These are phyloP conservation scores for Olyra latifolia DNA, from an alignment of 176 grass and related monocot species.

Conservation along the genomic window DNA sequence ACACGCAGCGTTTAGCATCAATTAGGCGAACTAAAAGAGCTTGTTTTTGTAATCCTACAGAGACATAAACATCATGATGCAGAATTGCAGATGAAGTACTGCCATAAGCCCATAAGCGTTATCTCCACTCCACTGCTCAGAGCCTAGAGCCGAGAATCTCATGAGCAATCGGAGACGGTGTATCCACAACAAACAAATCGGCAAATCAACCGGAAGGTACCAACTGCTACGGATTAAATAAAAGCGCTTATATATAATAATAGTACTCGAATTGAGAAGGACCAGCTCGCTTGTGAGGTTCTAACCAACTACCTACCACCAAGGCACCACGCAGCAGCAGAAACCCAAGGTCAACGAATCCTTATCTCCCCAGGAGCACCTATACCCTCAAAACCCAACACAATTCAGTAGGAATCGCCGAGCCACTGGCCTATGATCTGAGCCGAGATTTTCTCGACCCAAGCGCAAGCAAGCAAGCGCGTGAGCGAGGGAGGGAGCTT, in stretches of 20 bases:
- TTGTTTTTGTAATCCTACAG: neutral
- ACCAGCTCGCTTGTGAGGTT: neutral
- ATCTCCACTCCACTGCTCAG: neutral
- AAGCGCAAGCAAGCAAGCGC: no score
- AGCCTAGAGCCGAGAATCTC: neutral
- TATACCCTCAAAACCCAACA: neutral
- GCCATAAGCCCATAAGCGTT: neutral
- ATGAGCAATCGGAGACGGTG: neutral
- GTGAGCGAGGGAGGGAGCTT: neutral
- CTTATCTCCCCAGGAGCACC: neutral
- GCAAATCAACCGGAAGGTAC: neutral
- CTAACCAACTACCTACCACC: slow-evolving; percentile 6
- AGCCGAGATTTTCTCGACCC: no score
- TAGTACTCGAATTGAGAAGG: neutral
- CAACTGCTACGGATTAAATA: neutral
- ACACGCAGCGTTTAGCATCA: neutral
- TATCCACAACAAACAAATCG: neutral
- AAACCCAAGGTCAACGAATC: neutral
- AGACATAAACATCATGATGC: no score
- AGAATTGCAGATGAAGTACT: neutral
- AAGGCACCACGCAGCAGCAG: neutral
- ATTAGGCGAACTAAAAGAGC: neutral
- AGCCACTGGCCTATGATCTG: neutral
- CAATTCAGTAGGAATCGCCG: neutral
- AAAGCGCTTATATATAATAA: neutral